Evolutionary conservation across 257 asterid genomes (phyloP).

Genomic region (Fraxinus quadrangulata): DNA sequence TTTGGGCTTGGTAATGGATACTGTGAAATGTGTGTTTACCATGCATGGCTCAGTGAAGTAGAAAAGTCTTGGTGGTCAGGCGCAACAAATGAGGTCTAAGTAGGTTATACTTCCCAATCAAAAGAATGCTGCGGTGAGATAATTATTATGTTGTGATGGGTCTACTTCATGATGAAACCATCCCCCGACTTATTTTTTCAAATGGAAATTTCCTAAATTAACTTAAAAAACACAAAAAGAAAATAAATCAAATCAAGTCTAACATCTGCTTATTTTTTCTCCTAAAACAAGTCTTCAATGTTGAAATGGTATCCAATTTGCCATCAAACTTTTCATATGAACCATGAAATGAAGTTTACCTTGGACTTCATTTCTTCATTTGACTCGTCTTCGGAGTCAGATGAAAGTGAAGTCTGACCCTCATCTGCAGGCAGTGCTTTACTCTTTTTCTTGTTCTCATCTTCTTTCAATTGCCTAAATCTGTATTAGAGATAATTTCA

Average conservation of each 20-base stretch:
- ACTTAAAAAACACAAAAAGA: too few species aligned
- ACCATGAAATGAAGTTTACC: slow-evolving; percentile 37
- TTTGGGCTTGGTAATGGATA: too few species aligned
- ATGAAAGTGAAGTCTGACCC: slow-evolving; percentile 47
- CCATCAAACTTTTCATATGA: neutral
- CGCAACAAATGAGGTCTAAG: neutral
- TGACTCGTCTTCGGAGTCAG: slow-evolving; percentile 56
- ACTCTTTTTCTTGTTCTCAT: slow-evolving; percentile 61
- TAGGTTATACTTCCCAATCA: too few species aligned
- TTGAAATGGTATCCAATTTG: neutral
- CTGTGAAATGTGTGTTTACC: too few species aligned
- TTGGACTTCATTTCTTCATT: slow-evolving; percentile 56
- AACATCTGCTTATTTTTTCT: neutral
- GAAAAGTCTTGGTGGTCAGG: neutral
- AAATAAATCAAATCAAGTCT: neutral
- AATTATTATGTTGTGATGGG: neutral
- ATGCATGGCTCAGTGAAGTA: too few species aligned
- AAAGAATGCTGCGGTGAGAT: neutral
- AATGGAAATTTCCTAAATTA: too few species aligned
- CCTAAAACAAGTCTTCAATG: neutral
- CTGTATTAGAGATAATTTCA: slow-evolving; percentile 39
- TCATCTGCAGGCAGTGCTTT: slow-evolving; percentile 54
- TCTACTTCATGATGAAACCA: neutral
- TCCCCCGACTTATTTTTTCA: too few species aligned
- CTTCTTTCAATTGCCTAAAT: slow-evolving; percentile 84